Evolutionary conservation across 2,329 filamentous ascomycete species (phyloP).

Genomic region (Sporothrix globosa): DNA sequence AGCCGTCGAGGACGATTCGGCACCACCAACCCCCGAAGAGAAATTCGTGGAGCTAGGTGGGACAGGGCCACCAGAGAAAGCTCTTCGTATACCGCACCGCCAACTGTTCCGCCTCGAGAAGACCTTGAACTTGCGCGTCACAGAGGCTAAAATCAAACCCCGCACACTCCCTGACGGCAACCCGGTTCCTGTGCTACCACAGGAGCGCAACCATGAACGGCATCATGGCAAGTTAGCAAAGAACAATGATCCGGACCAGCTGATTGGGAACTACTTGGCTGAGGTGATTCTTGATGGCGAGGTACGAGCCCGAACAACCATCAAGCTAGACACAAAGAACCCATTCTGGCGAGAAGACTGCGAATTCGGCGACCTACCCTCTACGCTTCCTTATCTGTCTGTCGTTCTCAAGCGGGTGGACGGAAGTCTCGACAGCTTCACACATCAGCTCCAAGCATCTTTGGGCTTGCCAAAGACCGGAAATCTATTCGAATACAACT

Average conservation of each 20-base stretch:
- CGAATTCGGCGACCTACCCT: slow-evolving; percentile 73
- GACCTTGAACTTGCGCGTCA: slow-evolving; percentile 60
- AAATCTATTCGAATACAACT: slow-evolving; percentile 56
- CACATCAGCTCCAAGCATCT: slow-evolving; percentile 50
- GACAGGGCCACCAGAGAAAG: background rate
- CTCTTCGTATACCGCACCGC: slow-evolving; percentile 23
- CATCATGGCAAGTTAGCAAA: slow-evolving; percentile 36
- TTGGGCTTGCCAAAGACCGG: slow-evolving; percentile 49
- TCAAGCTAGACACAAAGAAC: slow-evolving; percentile 69
- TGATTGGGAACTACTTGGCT: slow-evolving; percentile 72
- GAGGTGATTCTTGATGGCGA: slow-evolving; percentile 81
- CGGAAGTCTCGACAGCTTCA: slow-evolving; percentile 52
- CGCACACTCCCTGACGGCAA: slow-evolving; percentile 36
- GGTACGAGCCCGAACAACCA: slow-evolving; percentile 73
- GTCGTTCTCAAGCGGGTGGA: slow-evolving; percentile 71
- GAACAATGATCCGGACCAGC: slow-evolving; percentile 49
- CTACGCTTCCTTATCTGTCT: slow-evolving; percentile 68
- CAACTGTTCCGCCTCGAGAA: slow-evolving; percentile 66
- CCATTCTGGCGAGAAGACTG: slow-evolving; percentile 85
- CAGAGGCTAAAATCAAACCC: slow-evolving; percentile 63
- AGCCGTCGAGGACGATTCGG: background rate
- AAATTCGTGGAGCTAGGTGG: slow-evolving; percentile 1
- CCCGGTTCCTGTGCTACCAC: slow-evolving; percentile 34
- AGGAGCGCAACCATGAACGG: slow-evolving; percentile 37
- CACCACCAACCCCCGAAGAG: background rate